phyloP scores from a whole-genome alignment of 2,329 filamentous ascomycete genomes.

The Daldinia sp. region DNA sequence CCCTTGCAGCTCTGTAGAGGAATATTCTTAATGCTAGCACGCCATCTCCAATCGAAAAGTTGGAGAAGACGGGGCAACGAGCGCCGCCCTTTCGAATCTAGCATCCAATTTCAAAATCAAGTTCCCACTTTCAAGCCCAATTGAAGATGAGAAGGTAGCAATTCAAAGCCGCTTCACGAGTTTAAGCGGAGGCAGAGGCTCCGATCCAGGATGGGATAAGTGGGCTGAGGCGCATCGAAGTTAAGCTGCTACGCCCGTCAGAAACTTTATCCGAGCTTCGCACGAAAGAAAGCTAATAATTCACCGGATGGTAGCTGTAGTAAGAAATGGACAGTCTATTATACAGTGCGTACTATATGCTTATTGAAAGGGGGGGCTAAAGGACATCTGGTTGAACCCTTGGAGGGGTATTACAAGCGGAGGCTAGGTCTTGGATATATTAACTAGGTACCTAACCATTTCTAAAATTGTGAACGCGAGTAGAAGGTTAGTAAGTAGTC shows the following conservation, averaged over 20 bases:
- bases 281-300: background rate
- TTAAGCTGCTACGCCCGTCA: slow-evolving; percentile 24
- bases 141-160: background rate
- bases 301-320: too few species aligned
- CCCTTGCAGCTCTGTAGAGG: background rate
- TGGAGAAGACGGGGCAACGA: slow-evolving; percentile 32
- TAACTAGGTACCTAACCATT: too few species aligned
- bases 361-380: too few species aligned
- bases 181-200: slow-evolving; percentile 20
- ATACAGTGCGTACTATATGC: too few species aligned
- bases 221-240: slow-evolving; percentile 11
- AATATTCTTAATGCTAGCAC: background rate
- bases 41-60: slow-evolving; percentile 7
- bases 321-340: too few species aligned
- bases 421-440: too few species aligned
- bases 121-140: slow-evolving; percentile 14
- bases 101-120: slow-evolving; percentile 1
- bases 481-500: too few species aligned
- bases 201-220: slow-evolving; percentile 22
- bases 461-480: too few species aligned
- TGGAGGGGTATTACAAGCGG: too few species aligned
- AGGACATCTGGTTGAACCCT: too few species aligned
- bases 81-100: slow-evolving; percentile 22
- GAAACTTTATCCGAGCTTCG: slow-evolving; percentile 31
- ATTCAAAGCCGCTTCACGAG: slow-evolving; percentile 13